Base-by-base conservation (phyloP, 2,329 filamentous ascomycete species). In the Phoma sp. region DNA sequence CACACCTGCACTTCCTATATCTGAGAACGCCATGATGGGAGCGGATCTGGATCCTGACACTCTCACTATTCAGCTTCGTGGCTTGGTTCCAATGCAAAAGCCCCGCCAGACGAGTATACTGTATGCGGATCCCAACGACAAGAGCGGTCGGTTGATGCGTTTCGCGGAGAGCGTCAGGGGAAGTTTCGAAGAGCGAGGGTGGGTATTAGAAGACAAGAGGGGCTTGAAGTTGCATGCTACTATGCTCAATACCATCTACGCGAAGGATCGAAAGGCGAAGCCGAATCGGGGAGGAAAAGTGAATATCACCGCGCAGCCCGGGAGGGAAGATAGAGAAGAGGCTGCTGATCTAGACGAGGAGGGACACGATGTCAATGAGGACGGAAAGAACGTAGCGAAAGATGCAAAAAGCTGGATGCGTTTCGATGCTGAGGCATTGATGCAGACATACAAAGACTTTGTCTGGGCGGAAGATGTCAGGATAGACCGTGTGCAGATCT, bases 161-260 rank as follows among this genome's bases (percentile, higher is more conserved):
- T 88, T 91, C 67, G 87, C 86, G 59, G 74, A 83, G 60, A 70
- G 68, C n/a, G 67, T 91, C 11, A 77, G 81, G 56, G 66, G 75
- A 1, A 59, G 64, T 1, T 91, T 93, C 62, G 75, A 75, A 14
- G 77, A 83, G 1, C 77, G 77, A 0, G 85, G 80, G 1, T 72
- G 89, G 8, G 76, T 92, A 67, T 69, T 79, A 0, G 75, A 79
- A 1, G 87, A 90, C 24, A 75, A 78, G 10, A 78, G 90, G 49
- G 32, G 85, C 6, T 72, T 97, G 58, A 82, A 90, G 18, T 75
- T 97, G 46, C 93, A 97, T 70, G 91, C 90, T 14, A 97, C 93
- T 0, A 78, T 97, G 4, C 76, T 95, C 45, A 96, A 97, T 72
- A 96, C 92, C 0, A 84, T 92, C 11, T 96, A 96, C 70, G 86